Evolutionary conservation across 352 stramenopile species (phyloP).

Genomic region (Pythium scleroteichum): DNA sequence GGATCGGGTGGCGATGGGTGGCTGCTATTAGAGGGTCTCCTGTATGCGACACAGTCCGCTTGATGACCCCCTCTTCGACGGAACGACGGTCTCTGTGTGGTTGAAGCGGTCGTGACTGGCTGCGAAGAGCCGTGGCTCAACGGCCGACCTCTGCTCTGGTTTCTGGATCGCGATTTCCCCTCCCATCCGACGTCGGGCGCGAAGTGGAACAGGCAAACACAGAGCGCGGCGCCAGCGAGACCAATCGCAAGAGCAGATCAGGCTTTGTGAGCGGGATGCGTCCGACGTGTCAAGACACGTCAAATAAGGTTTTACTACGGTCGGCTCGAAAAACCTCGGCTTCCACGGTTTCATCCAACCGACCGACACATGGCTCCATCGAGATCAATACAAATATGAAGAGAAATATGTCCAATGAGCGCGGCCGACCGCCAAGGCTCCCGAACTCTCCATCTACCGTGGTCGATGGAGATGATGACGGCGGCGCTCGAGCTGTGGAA

Average conservation of each 20-base stretch:
- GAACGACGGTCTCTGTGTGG: too few species aligned
- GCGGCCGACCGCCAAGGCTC: slow-evolving; percentile 12
- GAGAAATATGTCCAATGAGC: not conserved
- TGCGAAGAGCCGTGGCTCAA: not conserved
- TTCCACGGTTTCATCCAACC: slow-evolving; percentile 11
- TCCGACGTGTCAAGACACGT: slow-evolving; percentile 21
- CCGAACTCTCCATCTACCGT: slow-evolving; percentile 20
- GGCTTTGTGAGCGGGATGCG: slow-evolving; percentile 3
- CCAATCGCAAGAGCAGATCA: slow-evolving; percentile 4
- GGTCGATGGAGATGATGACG: slow-evolving; percentile 17
- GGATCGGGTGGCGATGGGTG: too few species aligned
- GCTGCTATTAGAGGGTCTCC: too few species aligned
- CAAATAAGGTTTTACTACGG: slow-evolving; percentile 16
- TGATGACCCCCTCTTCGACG: too few species aligned
- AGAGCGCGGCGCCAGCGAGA: slow-evolving; percentile 1
- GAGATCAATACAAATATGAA: slow-evolving; percentile 1
- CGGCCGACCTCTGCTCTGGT: not conserved
- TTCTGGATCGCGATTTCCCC: not conserved
- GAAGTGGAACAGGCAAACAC: slow-evolving; percentile 10
- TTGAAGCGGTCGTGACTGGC: not conserved
- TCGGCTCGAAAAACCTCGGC: slow-evolving; percentile 17
- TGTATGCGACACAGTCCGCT: too few species aligned
- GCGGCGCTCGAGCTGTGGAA: not conserved
- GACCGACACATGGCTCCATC: slow-evolving; percentile 22
- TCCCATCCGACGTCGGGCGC: slow-evolving; percentile 4